Conservation (phyloP, 1,284 basidiomycete genomes). For the Coniophora puteana region DNA sequence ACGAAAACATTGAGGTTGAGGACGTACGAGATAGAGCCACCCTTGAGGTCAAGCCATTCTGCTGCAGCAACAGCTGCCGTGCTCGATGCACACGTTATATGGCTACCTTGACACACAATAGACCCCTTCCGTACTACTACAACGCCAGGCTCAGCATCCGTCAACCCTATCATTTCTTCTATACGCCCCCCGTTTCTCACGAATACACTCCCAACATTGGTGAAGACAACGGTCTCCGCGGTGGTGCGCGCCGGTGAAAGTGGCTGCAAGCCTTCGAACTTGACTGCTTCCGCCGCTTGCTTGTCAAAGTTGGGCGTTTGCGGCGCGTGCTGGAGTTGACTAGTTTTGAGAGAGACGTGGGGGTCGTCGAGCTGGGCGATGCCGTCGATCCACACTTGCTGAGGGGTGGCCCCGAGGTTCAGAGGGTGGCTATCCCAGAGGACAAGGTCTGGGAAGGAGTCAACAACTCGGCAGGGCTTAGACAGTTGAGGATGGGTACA, state of each 20-base stretch:
- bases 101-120: slow-evolving; percentile 36
- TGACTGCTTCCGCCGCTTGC: slow-evolving; percentile 49
- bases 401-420: slow-evolving; percentile 66
- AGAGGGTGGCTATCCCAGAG: slow-evolving; percentile 80
- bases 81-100: slow-evolving; percentile 14
- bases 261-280: slow-evolving; percentile 67
- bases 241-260: slow-evolving; percentile 36
- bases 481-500: slow-evolving; percentile 8
- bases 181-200: slow-evolving; percentile 29
- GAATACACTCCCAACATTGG: slow-evolving; percentile 51
- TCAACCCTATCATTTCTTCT: slow-evolving; percentile 14
- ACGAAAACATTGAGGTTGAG: neutral
- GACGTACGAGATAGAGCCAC: slow-evolving; percentile 45
- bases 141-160: slow-evolving; percentile 22
- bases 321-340: slow-evolving; percentile 44
- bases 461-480: neutral
- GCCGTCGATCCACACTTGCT: slow-evolving; percentile 72
- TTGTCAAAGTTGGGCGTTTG: slow-evolving; percentile 56
- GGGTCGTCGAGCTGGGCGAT: slow-evolving; percentile 54
- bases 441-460: slow-evolving; percentile 44
- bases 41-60: slow-evolving; percentile 41
- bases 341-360: slow-evolving; percentile 41
- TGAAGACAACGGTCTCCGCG: slow-evolving; percentile 48
- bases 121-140: slow-evolving; percentile 41
- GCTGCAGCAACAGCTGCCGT: too few species aligned